Conservation (phyloP, 2,329 filamentous ascomycete genomes). For the Arthrocladium fulminans region DNA sequence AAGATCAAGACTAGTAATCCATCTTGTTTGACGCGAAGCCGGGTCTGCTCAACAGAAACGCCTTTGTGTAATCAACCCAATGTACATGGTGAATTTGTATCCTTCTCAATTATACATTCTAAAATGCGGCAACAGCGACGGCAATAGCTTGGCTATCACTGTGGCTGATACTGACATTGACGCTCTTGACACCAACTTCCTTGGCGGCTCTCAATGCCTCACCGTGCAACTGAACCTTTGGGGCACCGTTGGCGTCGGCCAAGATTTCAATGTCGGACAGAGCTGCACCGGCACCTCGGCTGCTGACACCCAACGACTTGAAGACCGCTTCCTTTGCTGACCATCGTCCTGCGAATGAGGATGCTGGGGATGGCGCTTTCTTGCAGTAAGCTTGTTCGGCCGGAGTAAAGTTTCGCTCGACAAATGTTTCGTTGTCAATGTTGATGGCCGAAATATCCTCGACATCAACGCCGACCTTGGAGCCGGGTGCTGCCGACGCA, state of each 20-base stretch:
- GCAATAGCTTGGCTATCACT: slow-evolving; percentile 90
- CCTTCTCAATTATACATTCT: slow-evolving; percentile 21
- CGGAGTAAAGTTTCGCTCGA: slow-evolving; percentile 87
- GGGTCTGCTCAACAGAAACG: background rate
- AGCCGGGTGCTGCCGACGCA: slow-evolving; percentile 52
- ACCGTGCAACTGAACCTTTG: slow-evolving; percentile 79
- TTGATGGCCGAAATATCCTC: slow-evolving; percentile 83
- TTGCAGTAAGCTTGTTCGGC: slow-evolving; percentile 80
- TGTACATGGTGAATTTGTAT: background rate
- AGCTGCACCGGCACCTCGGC: slow-evolving; percentile 79
- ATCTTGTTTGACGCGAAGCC: no score
- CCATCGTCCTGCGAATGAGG: slow-evolving; percentile 92
- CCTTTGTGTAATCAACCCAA: background rate
- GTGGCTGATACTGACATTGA: slow-evolving; percentile 92
- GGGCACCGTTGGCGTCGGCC: slow-evolving; percentile 71
- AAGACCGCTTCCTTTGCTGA: slow-evolving; percentile 98
- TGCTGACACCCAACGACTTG: slow-evolving; percentile 82
- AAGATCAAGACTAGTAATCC: background rate
- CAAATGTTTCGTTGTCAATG: slow-evolving; percentile 85
- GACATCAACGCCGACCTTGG: slow-evolving; percentile 87
- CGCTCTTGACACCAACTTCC: slow-evolving; percentile 74
- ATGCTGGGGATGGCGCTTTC: slow-evolving; percentile 67
- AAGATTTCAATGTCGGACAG: slow-evolving; percentile 92
- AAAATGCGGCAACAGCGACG: slow-evolving; percentile 78
- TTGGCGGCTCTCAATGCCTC: slow-evolving; percentile 75